phyloP scores from a whole-genome alignment of 257 asterid genomes.

The Cinchona pubescens region DNA sequence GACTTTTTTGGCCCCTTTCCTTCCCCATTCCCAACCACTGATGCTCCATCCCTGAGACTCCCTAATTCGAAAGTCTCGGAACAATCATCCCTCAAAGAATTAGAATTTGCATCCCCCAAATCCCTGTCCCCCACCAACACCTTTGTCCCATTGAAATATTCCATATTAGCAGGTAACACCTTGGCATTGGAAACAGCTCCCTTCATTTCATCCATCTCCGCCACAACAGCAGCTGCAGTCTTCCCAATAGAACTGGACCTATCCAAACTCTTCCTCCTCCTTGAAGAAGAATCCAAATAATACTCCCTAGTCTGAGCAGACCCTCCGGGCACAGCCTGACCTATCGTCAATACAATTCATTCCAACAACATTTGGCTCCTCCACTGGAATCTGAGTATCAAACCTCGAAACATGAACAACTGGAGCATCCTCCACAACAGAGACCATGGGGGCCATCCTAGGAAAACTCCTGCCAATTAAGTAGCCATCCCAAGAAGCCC shows the following conservation, averaged over 20 bases:
- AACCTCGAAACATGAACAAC: slow-evolving; percentile 38
- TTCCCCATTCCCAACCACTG: slow-evolving; percentile 51
- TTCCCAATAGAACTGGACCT: slow-evolving; percentile 79
- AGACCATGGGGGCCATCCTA: slow-evolving; percentile 68
- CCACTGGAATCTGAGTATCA: slow-evolving; percentile 69
- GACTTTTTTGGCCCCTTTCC: slow-evolving; percentile 56
- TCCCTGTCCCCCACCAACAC: slow-evolving; percentile 44
- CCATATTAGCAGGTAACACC: slow-evolving; percentile 48
- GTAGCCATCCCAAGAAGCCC: slow-evolving; percentile 88
- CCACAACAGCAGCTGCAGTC: slow-evolving; percentile 77
- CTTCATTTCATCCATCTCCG: slow-evolving; percentile 75
- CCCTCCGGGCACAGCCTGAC: slow-evolving; percentile 63
- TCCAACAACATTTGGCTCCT: slow-evolving; percentile 31
- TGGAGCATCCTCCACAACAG: slow-evolving; percentile 73
- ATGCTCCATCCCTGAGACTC: slow-evolving; percentile 38
- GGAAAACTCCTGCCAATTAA: slow-evolving; percentile 60
- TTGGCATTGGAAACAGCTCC: slow-evolving; percentile 48
- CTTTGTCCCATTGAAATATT: slow-evolving; percentile 48
- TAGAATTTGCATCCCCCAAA: slow-evolving; percentile 50
- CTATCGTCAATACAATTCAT: slow-evolving; percentile 29
- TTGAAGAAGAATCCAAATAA: slow-evolving; percentile 68
- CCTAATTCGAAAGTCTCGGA: slow-evolving; percentile 70
- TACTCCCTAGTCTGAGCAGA: slow-evolving; percentile 71
- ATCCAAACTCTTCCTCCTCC: slow-evolving; percentile 89
- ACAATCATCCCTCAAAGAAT: slow-evolving; percentile 65